These are phyloP conservation scores for Limnanthes douglasii DNA, from an alignment of 345 rosid genomes.

Conservation along the genomic window DNA sequence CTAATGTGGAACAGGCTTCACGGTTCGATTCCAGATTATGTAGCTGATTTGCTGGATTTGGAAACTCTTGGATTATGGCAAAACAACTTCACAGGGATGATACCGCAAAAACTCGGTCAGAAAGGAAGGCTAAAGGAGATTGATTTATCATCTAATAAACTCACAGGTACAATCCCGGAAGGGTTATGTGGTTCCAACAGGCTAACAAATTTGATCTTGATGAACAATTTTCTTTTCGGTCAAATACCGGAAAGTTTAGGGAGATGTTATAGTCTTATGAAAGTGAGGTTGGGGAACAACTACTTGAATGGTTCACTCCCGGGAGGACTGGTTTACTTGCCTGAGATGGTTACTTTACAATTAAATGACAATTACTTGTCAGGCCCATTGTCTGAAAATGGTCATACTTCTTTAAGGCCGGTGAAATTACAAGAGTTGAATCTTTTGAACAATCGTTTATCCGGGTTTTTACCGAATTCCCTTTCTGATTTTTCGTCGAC, in stretches of 20 bases:
- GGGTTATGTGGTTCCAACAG: slow-evolving; percentile 26
- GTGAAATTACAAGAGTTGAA: slow-evolving; percentile 34
- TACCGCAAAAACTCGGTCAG: slow-evolving; percentile 40
- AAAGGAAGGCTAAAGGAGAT: slow-evolving; percentile 32
- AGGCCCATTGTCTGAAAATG: slow-evolving; percentile 27
- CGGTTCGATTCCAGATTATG: slow-evolving; percentile 39
- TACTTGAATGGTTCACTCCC: slow-evolving; percentile 54
- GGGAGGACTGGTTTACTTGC: slow-evolving; percentile 43
- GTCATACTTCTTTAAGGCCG: slow-evolving; percentile 12
- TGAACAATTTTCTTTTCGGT: slow-evolving; percentile 50
- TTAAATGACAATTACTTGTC: slow-evolving; percentile 45
- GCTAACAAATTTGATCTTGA: slow-evolving; percentile 28
- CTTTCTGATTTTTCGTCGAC: slow-evolving; percentile 37
- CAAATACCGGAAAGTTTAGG: slow-evolving; percentile 45
- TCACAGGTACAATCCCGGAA: slow-evolving; percentile 45
- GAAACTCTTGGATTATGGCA: slow-evolving; percentile 39
- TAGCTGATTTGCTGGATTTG: slow-evolving; percentile 32
- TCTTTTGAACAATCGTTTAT: slow-evolving; percentile 37
- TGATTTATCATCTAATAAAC: slow-evolving; percentile 62
- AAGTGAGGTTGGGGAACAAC: slow-evolving; percentile 53
- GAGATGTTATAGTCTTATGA: slow-evolving; percentile 25
- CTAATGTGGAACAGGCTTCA: slow-evolving; percentile 49
- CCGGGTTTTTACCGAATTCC: slow-evolving; percentile 36
- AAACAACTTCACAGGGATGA: slow-evolving; percentile 54
- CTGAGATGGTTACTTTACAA: slow-evolving; percentile 37